Evolutionary conservation across 345 rosid species (phyloP), one percentile per base, ranked within the genome.

Genomic region (Heritiera fomes): DNA sequence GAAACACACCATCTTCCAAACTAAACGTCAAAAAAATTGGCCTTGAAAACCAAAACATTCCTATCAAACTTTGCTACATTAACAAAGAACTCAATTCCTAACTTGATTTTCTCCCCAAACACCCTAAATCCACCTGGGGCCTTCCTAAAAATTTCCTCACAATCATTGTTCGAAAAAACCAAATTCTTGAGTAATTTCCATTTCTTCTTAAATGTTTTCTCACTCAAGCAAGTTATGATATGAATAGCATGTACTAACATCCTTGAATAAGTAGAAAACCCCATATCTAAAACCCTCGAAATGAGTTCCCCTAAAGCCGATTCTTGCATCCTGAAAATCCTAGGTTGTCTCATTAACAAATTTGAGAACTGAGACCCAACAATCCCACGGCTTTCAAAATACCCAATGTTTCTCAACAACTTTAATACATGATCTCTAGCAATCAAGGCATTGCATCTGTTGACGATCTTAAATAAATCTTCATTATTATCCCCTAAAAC

Each of bases 241-340:
- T 50, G 73, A 20, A 86, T 45, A 8, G 75, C 91, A 71, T 84
- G 63, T 52, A 74, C 87, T 7, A 85, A 81, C 88, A 85, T 83
- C 74, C 85, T 74, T 18, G 90, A 87, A 9, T 84, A 49, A 18
- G 79, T 67, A 6, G 84, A 76, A 61, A 87, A 84, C 18, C 88
- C 90, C 75, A 87, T 63, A 46, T 77, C 79, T 11, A 70, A 75
- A 73, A 47, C 80, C 61, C 46, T 73, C 0, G 67, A 76, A 76
- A 82, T 83, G 32, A 80, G 23, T 10, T 50, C 77, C 32, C 50
- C 71, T 60, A 87, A 78, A 17, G 7, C 60, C 0, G 77, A 61
- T 56, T 82, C 84, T 66, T 15, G 38, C 30, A 34, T 38, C n/a
- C 56, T 6, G 47, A 85, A 83, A 46, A 87, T 59, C 52, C 83